Base-by-base conservation (phyloP, 2,329 filamentous ascomycete genomes). In the Nectriaceae sp. region DNA sequence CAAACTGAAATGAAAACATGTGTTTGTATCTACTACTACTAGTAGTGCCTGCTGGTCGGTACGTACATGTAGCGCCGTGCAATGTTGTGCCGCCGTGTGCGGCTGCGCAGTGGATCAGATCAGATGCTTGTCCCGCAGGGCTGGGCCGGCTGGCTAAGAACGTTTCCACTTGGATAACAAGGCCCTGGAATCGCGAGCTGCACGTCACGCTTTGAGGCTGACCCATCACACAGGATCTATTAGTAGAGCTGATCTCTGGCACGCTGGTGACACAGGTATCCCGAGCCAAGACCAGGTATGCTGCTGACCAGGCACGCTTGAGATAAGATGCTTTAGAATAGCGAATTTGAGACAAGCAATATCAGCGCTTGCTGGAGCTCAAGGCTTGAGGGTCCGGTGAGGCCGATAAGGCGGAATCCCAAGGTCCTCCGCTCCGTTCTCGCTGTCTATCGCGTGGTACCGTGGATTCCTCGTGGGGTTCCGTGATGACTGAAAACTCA, bases 31-130 rank as follows among this genome's bases (percentile, higher is more conserved):
- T n/a, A n/a, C n/a, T n/a, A n/a, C n/a, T n/a, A n/a, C n/a, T n/a
- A n/a, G n/a, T n/a, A n/a, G n/a, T n/a, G n/a, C n/a, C n/a, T 46
- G 53, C 42, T 21, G 56, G 45, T 43, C 26, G 26, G 26, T 31
- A 31, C 26, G 26, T 15, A 31, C 26, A 15, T 31, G 8, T 31
- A n/a, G n/a, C n/a, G n/a, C n/a, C n/a, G n/a, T 31, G 26, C 26
- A 15, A 8, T 31, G 26, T 15, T 8, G 26, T 31, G 26, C 26
- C 8, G 26, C 8, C 26, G 8, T 31, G 26, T 31, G 26, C 26
- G 8, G 8, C 8, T 31, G 26, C 26, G 26, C 15, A 8, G 26
- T 8, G 26, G 8, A 31, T 31, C 26, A 15, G 26, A 31, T 15
- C 26, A 31, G 26, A 31, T 15, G 15, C 8, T 31, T 15, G 26